Evolutionary conservation across 2,329 filamentous ascomycete genomes (phyloP), one percentile per base, ranked within the genome.

Genomic region (Penicillium sp.): DNA sequence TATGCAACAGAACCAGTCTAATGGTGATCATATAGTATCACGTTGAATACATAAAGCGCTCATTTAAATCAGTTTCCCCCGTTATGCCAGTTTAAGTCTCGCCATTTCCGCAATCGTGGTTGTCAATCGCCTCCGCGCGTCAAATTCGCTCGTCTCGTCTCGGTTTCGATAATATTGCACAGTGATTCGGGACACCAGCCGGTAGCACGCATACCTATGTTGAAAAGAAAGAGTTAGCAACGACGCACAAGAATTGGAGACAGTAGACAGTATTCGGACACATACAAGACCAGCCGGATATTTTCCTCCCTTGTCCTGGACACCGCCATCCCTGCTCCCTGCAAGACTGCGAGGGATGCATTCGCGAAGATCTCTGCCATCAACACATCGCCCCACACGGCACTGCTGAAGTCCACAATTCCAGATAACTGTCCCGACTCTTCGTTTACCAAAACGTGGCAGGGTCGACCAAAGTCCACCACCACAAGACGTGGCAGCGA

Each of bases 321-420:
- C 39, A 60, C 53, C 11, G 68, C 61, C 36, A 66, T 38, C 8
- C 72, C 75, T 56, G 72, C 76, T 3, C 73, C 75, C 33, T 74
- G 68, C 21, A 75, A 58, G 31, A 75, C 64, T 13, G 73, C 69
- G n/a, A 67, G 44, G 2, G 70, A 73, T 23, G 73, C 68, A 25
- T 65, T 59, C 31, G 73, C 76, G 53, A 81, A 81, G 25, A 81
- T 77, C 54, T 81, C 80, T 8, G 76, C 79, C 76, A 85, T 78
- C 58, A 81, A 73, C 10, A 80, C 71, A 67, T 86, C 83, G 1
- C 83, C 83, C 82, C 82, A 85, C 4, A 84, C 65, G 15, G 80
- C 78, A 51, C 76, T 79, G 9, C 81, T 79, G 57, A 82, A 82
- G 55, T 82, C 82, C 13, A 82, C 68, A 11, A 85, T 63, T 1